Percentiles rank a stretch among this genome's conserved stretches.
These are phyloP conservation scores for Populus hybrid DNA, from an alignment of 441 rosid genomes.

Conservation along the genomic window DNA sequence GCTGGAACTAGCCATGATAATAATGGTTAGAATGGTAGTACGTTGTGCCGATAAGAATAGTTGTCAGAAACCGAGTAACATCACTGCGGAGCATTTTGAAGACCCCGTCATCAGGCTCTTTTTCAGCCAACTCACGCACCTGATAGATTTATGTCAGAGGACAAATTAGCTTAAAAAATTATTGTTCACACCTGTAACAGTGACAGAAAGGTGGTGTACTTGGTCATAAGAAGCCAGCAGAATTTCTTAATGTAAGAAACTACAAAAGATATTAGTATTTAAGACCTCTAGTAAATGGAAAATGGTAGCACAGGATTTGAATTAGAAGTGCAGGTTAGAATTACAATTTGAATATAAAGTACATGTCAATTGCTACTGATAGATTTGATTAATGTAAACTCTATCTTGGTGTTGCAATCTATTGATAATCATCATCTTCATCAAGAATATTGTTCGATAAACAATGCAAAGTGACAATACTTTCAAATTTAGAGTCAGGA, in stretches of 20 bases:
- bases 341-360: neutral
- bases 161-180: constrained; percentile 22
- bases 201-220: neutral
- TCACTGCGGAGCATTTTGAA: constrained; percentile 95
- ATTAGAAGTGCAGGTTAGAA: neutral
- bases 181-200: neutral
- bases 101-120: constrained; percentile 93
- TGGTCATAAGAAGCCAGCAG: neutral
- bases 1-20: constrained; percentile 15
- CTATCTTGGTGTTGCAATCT: neutral
- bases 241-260: neutral
- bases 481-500: neutral
- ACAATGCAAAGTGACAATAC: neutral
- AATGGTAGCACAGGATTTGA: neutral
- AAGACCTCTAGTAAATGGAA: neutral
- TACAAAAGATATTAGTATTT: neutral
- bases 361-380: neutral
- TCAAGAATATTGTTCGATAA: neutral
- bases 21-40: constrained; percentile 34
- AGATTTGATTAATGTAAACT: neutral
- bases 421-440: neutral
- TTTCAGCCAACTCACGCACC: constrained; percentile 97
- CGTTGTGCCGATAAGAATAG: constrained; percentile 99
- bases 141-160: constrained; percentile 31
- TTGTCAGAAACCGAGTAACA: constrained; percentile 95